phyloP scores from a whole-genome alignment of 306 rosid genomes.

The Gynostemma pentaphyllum region DNA sequence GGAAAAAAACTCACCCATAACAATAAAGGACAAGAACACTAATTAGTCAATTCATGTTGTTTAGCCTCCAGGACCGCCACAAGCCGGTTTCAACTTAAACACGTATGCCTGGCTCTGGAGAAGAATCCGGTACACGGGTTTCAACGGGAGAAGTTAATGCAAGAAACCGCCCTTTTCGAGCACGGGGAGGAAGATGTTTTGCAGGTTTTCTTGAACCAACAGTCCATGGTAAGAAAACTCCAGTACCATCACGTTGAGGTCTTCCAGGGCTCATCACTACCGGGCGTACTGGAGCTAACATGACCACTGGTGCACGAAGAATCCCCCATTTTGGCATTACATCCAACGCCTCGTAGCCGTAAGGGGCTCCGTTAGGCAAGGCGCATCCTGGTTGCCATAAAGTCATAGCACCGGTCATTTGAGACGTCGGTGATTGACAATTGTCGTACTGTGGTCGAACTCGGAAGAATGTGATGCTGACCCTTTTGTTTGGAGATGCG shows the following conservation, averaged over 20 bases:
- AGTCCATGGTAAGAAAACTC: conserved; percentile 96
- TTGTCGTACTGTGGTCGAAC: conserved; percentile 61
- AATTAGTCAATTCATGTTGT: not conserved
- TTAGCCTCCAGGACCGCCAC: conserved; percentile 1
- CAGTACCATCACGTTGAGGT: conserved; percentile 69
- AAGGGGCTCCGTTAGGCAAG: conserved; percentile 41
- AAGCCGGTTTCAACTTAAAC: conserved; percentile 21
- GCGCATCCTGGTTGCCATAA: conserved; percentile 68
- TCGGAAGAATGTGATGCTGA: conserved; percentile 69
- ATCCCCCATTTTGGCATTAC: conserved; percentile 83
- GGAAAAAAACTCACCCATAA: not conserved
- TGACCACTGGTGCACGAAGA: conserved; percentile 52
- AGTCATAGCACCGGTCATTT: conserved; percentile 37
- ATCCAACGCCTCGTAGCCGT: conserved; percentile 50
- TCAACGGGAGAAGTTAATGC: conserved; percentile 49
- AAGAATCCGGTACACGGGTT: conserved; percentile 39
- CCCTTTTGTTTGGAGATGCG: conserved; percentile 67
- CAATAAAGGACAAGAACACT: conserved; percentile 10
- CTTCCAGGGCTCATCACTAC: conserved; percentile 44
- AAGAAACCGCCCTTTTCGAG: conserved; percentile 64
- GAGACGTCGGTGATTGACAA: conserved; percentile 42
- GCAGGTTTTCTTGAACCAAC: conserved; percentile 61
- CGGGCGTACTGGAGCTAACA: conserved; percentile 68
- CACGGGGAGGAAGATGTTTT: conserved; percentile 95
- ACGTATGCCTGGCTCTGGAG: conserved; percentile 40